Percentiles rank a stretch among this genome's conserved stretches.
Evolutionary conservation across 306 rosid genomes (phyloP).

Genomic region (Casuarina cunninghamiana): DNA sequence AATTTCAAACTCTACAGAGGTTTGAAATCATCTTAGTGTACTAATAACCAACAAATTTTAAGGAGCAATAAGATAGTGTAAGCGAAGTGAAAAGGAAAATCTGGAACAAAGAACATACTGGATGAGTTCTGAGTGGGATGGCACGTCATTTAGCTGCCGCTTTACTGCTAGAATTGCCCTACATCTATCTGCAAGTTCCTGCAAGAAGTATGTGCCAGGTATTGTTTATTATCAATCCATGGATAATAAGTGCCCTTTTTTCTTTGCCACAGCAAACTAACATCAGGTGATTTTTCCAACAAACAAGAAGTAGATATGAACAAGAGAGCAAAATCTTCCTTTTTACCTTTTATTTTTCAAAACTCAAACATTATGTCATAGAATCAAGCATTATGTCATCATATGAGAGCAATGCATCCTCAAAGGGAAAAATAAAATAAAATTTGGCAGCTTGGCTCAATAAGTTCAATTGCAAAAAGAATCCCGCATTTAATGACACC

Average conservation of each 20-base stretch:
- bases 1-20: conserved; percentile 16
- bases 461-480: neutral
- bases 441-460: neutral
- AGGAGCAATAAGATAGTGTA: conserved; percentile 3
- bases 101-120: conserved; percentile 50
- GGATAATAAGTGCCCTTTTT: neutral
- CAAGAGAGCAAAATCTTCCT: neutral
- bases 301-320: neutral
- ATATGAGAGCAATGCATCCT: neutral
- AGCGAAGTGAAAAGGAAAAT: conserved; percentile 7
- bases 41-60: neutral
- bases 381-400: neutral
- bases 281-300: neutral
- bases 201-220: conserved; percentile 12
- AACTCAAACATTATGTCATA: neutral
- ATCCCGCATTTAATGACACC: neutral
- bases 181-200: conserved; percentile 67
- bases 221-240: neutral
- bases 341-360: neutral
- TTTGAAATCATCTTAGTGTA: neutral
- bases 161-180: conserved; percentile 57
- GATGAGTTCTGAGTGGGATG: conserved; percentile 75
- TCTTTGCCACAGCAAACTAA: neutral
- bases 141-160: conserved; percentile 67
- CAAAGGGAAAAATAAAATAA: neutral